A percentile compares a stretch with the other conserved stretches of the same genome.
Evolutionary conservation across 1,284 basidiomycete species (phyloP).

Genomic region (Irpex rosettiformis): DNA sequence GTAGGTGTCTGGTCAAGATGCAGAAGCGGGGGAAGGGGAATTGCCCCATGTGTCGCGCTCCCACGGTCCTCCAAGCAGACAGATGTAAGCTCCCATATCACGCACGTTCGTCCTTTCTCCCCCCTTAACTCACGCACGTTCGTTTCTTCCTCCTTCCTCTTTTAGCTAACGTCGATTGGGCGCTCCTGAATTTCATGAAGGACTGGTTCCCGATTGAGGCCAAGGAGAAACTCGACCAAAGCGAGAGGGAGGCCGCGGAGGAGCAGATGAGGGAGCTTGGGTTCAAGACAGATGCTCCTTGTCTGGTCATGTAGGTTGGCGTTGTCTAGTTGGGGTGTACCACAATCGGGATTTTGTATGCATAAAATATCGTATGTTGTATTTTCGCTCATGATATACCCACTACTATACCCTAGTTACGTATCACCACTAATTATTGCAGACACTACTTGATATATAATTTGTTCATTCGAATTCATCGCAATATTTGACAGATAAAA

Average conservation of each 20-base stretch:
- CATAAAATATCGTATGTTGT: background rate
- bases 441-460: background rate
- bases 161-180: slow-evolving; percentile 78
- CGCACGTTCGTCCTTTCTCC: background rate
- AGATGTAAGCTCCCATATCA: slow-evolving; percentile 49
- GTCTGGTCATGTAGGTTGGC: slow-evolving; percentile 25
- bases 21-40: slow-evolving; percentile 78
- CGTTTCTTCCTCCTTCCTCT: background rate
- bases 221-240: slow-evolving; percentile 71
- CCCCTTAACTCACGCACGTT: slow-evolving; percentile 6
- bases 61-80: slow-evolving; percentile 74
- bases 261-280: slow-evolving; percentile 73
- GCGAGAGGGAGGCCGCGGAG: slow-evolving; percentile 71
- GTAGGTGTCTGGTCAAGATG: slow-evolving; percentile 88
- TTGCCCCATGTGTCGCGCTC: slow-evolving; percentile 86
- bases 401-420: background rate
- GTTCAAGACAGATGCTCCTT: slow-evolving; percentile 29
- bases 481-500: background rate
- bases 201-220: slow-evolving; percentile 93
- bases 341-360: background rate
- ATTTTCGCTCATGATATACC: background rate
- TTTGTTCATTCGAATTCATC: background rate
- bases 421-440: background rate
- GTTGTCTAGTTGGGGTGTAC: background rate
- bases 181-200: slow-evolving; percentile 81